Evolutionary conservation across 768 basidiomycete species (phyloP), one percentile per base, ranked within the genome.

Genomic region (Mrakia frigida): DNA sequence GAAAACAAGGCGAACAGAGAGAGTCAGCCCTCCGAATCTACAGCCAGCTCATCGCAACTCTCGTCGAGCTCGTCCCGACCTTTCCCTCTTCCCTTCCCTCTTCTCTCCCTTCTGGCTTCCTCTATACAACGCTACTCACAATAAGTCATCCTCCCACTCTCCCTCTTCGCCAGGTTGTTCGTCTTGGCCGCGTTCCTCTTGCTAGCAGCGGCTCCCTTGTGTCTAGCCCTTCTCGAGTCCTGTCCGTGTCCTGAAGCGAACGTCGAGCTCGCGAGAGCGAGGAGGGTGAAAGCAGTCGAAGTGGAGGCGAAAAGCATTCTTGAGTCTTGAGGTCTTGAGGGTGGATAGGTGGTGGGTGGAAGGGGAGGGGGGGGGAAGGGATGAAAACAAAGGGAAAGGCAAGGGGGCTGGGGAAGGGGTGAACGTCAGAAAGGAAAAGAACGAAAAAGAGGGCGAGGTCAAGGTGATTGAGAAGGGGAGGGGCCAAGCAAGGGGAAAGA

Each of bases 141-240:
- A 21, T 68, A 68, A 43, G 65, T 68, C 65, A 68, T 68, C 25
- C 65, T 68, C 18, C 65, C 65, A 25, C 23, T 68, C 39, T 68
- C 65, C 65, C 39, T 68, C 37, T 68, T 68, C 2, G 21, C 65
- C 2, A 68, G 18, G 35, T 68, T 68, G 9, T n/a, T 50, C 46
- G 21, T 50, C 46, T 50, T 50, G 14, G 46, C 43, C 2, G 6
- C 11, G 43, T 43, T 43, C 43, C 43, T 43, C 43, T 43, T 43
- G 43, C 43, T 43, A 43, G 43, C 43, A 6, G 39, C 39, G 11
- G 46, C 46, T 50, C 46, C 46, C 6, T 21, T 50, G 18, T 50
- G 46, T 50, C 46, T 50, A 3, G 46, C 46, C 13, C 46, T 14
- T 50, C 46, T 9, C 4, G 46, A 50, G 18, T 50, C 46, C 39